Percentiles rank a stretch among this genome's conserved stretches.
phyloP scores from a whole-genome alignment of 148 eudicot genomes.

The Drosera capensis region DNA sequence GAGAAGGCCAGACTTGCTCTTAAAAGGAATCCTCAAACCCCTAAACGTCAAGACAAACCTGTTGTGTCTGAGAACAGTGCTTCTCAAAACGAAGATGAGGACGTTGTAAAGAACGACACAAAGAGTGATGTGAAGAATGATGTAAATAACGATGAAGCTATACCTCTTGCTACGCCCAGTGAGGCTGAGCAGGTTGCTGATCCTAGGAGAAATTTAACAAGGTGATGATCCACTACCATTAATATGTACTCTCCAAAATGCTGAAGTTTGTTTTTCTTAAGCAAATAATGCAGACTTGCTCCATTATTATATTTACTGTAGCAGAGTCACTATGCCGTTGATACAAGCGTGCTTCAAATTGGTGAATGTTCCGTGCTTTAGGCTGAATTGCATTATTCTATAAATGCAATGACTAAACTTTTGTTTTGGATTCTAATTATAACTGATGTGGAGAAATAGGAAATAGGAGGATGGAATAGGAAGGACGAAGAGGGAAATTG shows the following conservation, averaged over 20 bases:
- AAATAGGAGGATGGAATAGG: background rate
- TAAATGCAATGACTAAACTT: too few relatives aligned
- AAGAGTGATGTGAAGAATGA: too few relatives aligned
- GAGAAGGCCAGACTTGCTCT: constrained; percentile 49
- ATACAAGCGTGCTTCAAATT: too few relatives aligned
- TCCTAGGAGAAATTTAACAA: constrained; percentile 41
- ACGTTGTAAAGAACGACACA: too few relatives aligned
- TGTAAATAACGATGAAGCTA: constrained; percentile 19
- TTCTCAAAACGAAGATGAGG: too few relatives aligned
- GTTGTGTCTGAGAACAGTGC: constrained; percentile 8
- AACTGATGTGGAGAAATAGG: background rate
- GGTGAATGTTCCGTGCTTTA: too few relatives aligned
- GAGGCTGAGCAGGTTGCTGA: constrained; percentile 19
- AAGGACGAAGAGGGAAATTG: background rate
- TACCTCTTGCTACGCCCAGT: constrained; percentile 18
- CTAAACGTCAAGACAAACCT: constrained; percentile 31
- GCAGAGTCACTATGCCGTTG: too few relatives aligned
- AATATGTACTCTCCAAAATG: background rate
- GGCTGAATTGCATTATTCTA: too few relatives aligned
- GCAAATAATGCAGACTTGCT: too few relatives aligned
- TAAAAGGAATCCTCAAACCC: constrained; percentile 31
- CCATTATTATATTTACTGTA: too few relatives aligned
- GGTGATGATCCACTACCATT: constrained; percentile 23
- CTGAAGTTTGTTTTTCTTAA: background rate
- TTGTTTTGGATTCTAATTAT: too few relatives aligned